A percentile compares a stretch with the other conserved stretches of the same genome.
Conservation (phyloP, 1,284 basidiomycete genomes). For the Waitea zeae region DNA sequence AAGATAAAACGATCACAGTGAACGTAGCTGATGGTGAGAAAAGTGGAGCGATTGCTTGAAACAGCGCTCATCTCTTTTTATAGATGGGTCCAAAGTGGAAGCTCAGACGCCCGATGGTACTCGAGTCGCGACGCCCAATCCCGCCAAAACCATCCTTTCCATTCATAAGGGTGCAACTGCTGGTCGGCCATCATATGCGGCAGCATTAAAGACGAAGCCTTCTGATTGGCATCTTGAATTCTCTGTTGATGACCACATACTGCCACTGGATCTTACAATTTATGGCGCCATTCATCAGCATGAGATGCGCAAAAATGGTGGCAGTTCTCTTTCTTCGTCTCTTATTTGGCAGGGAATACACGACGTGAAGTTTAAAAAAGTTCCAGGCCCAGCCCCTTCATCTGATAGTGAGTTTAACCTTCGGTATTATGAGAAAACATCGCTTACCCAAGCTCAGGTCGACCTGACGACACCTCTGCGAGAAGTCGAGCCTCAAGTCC, state of each 20-base stretch:
- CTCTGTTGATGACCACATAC: constrained; percentile 70
- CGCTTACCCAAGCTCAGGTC: constrained; percentile 2
- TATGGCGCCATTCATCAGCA: constrained; percentile 91
- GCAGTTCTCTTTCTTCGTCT: constrained; percentile 36
- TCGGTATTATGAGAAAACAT: not conserved
- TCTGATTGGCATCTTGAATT: constrained; percentile 96
- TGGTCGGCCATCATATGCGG: constrained; percentile 69
- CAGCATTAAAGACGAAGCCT: constrained; percentile 82
- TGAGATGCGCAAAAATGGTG: constrained; percentile 56
- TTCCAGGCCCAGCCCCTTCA: constrained; percentile 60
- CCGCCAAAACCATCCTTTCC: constrained; percentile 21
- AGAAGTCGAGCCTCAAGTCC: constrained; percentile 46
- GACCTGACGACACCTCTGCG: constrained; percentile 12
- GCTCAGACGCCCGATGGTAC: constrained; percentile 96
- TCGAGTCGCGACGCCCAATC: constrained; percentile 70
- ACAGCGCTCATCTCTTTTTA: constrained; percentile 2
- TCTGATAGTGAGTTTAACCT: constrained; percentile 31
- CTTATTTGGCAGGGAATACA: constrained; percentile 84
- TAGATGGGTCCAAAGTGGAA: constrained; percentile 81
- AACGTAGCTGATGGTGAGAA: constrained; percentile 75
- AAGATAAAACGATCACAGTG: constrained; percentile 76
- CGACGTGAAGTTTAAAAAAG: constrained; percentile 87
- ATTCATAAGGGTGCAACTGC: too few relatives aligned
- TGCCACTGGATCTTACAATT: constrained; percentile 82
- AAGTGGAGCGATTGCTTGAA: too few relatives aligned